Conservation (phyloP, 2,329 filamentous ascomycete genomes). For the Pseudocercospora eumusae region DNA sequence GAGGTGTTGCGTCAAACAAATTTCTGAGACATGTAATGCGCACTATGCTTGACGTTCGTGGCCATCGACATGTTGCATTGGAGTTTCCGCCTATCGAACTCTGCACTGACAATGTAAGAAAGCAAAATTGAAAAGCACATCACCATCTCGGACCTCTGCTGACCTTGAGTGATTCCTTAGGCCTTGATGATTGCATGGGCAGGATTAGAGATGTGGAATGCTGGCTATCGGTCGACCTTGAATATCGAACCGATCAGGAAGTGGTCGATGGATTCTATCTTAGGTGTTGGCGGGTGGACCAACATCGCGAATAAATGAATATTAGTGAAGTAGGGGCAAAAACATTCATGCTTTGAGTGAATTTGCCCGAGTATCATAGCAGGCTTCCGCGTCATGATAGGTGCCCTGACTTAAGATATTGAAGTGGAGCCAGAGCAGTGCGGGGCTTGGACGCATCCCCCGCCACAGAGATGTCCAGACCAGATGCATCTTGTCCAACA, state of each 20-base stretch:
- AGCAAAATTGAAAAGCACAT: neutral
- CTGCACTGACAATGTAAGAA: constrained; percentile 79
- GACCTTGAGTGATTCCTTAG: neutral
- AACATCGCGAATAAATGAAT: neutral
- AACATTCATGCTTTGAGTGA: neutral
- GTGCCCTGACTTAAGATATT: neutral
- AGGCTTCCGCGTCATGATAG: neutral
- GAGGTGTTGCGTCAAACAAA: constrained; percentile 84
- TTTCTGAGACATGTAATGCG: constrained; percentile 68
- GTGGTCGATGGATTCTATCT: constrained; percentile 74
- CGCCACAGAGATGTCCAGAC: neutral
- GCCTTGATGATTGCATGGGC: constrained; percentile 95
- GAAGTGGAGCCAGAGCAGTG: neutral
- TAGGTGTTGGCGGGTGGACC: constrained; percentile 61
- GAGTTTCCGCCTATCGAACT: constrained; percentile 73
- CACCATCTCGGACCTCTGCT: neutral
- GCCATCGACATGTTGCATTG: constrained; percentile 62
- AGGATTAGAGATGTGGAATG: constrained; percentile 86
- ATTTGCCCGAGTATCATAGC: neutral
- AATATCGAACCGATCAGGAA: constrained; percentile 62
- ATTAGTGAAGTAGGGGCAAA: neutral
- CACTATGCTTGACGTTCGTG: constrained; percentile 64
- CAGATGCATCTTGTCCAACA: neutral
- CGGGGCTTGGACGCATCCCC: neutral
- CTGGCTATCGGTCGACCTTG: constrained; percentile 68